Conservation (phyloP, 106 monocot genomes). For the Allium sativum region DNA sequence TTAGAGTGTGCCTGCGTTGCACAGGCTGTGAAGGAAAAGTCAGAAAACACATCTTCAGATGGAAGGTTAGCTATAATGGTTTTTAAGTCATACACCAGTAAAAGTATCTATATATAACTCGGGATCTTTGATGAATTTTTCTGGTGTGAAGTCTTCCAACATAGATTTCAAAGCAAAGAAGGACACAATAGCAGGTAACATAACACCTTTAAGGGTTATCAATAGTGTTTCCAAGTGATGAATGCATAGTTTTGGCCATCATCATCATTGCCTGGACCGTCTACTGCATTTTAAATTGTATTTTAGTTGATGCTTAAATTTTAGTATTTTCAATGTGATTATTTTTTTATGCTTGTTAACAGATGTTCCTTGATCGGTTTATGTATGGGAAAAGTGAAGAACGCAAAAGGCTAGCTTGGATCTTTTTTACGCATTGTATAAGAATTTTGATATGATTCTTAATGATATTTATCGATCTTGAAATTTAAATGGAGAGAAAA, state of each 20-base stretch:
- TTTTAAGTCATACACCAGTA: too few species aligned
- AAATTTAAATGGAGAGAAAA: too few species aligned
- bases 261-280: constrained; percentile 12
- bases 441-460: too few species aligned
- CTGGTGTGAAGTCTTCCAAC: constrained; percentile 56
- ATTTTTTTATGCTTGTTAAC: not conserved
- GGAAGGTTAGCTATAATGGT: constrained; percentile 23
- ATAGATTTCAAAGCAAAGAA: constrained; percentile 49
- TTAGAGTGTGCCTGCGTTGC: constrained; percentile 76
- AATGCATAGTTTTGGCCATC: constrained; percentile 47
- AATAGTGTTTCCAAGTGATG: constrained; percentile 54
- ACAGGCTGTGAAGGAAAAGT: constrained; percentile 73
- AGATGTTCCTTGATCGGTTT: not conserved
- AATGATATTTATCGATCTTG: too few species aligned
- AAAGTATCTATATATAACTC: not conserved
- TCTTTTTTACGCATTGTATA: not conserved
- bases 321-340: not conserved
- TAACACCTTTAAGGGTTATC: constrained; percentile 41
- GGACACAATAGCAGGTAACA: constrained; percentile 53
- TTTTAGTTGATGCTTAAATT: not conserved
- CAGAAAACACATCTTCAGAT: constrained; percentile 45
- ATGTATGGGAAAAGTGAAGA: not conserved
- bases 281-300: not conserved
- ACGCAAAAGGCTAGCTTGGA: not conserved
- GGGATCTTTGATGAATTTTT: not conserved